Base-by-base conservation (phyloP, 73 alveolate species). In the Paramecium octaurelia region DNA sequence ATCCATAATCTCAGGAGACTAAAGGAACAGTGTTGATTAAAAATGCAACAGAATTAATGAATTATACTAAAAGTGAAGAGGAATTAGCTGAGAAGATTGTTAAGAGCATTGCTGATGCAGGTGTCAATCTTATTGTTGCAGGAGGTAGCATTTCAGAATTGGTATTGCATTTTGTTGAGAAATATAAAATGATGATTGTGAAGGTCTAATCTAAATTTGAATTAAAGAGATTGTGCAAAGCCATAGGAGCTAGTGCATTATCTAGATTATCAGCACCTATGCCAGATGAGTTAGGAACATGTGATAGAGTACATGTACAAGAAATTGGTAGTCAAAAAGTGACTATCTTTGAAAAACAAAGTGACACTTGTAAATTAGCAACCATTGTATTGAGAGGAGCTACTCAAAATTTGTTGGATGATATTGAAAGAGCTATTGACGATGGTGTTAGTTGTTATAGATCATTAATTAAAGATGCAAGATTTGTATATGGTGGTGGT, bases 41-140 rank as follows among this genome's bases (percentile, higher is more conserved):
- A 93, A 97, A 97, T 68, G 99, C 99, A 12, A 98, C 95, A 46
- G 99, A 98, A 85, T 96, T 98, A 89, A 73, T 96, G 95, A 98
- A 96, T 96, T 98, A 97, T 93, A 97, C 99, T 58, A 97, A 97
- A 96, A 96, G 99, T 44, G 99, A 98, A 93, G 99, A 97, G 95
- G 98, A 94, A 38, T 93, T 89, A 86, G 95, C 99, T 95, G 98
- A 97, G 92, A 95, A 92, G 54, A 93, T 97, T 87, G 96, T 97
- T 58, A 85, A 97, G 75, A 96, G 93, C 20, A 94, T 98, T 21
- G 99, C 97, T 18, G 99, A 97, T 60, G 95, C 99, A 73, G 99
- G 99, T 18, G 97, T 98, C 87, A 97, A 94, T 70, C 97, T 97
- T 77, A 96, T 97, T 57, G 93, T 98, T 10, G 96, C 98, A n/a